Conservation (phyloP, 768 basidiomycete genomes). For the Lactifluus hygrophoroides region DNA sequence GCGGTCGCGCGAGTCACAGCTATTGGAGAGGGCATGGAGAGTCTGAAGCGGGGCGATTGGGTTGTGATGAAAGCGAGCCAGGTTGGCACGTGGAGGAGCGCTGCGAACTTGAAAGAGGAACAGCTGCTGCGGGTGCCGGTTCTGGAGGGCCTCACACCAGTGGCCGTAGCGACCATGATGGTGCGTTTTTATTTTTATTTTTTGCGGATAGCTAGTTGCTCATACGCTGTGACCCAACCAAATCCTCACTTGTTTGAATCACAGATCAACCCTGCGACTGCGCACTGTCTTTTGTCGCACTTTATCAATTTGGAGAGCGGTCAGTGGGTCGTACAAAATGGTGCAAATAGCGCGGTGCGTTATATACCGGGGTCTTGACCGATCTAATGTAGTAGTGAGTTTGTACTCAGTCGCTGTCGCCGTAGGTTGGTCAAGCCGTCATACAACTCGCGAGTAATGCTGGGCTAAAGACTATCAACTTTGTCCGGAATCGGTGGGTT, state of each 20-base stretch:
- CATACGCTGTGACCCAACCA: too few species aligned
- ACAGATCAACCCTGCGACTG: constrained; percentile 78
- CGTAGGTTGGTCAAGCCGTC: constrained; percentile 72
- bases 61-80: constrained; percentile 64
- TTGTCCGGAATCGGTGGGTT: constrained; percentile 62
- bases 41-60: constrained; percentile 54
- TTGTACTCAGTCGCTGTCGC: not conserved
- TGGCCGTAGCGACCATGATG: constrained; percentile 66
- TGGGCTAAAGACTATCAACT: constrained; percentile 71
- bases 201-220: too few species aligned
- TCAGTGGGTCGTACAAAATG: constrained; percentile 82
- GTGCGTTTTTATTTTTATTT: constrained; percentile 31
- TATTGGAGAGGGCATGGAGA: constrained; percentile 45
- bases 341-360: constrained; percentile 73
- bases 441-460: constrained; percentile 74
- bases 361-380: not conserved
- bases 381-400: too few species aligned
- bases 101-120: constrained; percentile 40
- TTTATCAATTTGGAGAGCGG: constrained; percentile 56
- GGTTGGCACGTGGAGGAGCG: constrained; percentile 66
- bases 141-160: constrained; percentile 40
- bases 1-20: constrained; percentile 59
- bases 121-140: constrained; percentile 58
- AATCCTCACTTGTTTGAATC: not conserved
- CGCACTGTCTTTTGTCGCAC: constrained; percentile 71